These are phyloP conservation scores for Suillus subalutaceus DNA, from an alignment of 768 basidiomycete genomes.

Conservation along the genomic window DNA sequence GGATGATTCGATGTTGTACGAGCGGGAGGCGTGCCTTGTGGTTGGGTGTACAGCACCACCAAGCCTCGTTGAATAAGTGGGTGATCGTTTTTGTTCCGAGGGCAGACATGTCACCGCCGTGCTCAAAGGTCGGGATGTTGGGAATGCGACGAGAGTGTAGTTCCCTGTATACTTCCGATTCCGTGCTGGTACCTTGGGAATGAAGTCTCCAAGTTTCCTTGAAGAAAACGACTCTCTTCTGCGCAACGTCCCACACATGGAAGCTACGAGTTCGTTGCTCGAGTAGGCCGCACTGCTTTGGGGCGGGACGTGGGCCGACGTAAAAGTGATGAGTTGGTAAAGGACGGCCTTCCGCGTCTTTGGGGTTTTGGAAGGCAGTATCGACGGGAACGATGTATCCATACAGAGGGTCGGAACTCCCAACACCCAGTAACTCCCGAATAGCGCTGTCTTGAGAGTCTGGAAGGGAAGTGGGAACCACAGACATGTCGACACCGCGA, in stretches of 20 bases:
- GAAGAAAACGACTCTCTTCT: conserved; percentile 25
- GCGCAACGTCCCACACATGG: not conserved
- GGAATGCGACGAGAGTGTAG: conserved; percentile 22
- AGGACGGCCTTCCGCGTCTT: not conserved
- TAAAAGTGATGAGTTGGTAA: not conserved
- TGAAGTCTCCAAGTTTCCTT: conserved; percentile 35
- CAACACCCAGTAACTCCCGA: not conserved
- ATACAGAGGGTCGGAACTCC: not conserved
- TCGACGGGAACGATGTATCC: not conserved
- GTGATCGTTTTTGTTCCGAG: conserved; percentile 11
- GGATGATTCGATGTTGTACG: conserved; percentile 8
- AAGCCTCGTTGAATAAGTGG: conserved; percentile 9
- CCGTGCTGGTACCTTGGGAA: conserved; percentile 17
- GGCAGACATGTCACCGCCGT: conserved; percentile 33
- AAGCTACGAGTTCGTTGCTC: not conserved
- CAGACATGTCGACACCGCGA: conserved; percentile 31
- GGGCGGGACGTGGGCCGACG: not conserved
- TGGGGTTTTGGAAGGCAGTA: not conserved
- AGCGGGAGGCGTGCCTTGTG: too few species aligned
- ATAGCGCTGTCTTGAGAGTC: conserved; percentile 13
- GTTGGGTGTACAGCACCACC: not conserved
- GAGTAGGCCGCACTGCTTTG: not conserved
- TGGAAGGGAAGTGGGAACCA: conserved; percentile 14
- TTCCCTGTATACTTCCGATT: conserved; percentile 22
- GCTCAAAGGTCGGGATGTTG: conserved; percentile 30